Conservation (phyloP, 306 rosid genomes). For the Pachyrhizus erosus region DNA sequence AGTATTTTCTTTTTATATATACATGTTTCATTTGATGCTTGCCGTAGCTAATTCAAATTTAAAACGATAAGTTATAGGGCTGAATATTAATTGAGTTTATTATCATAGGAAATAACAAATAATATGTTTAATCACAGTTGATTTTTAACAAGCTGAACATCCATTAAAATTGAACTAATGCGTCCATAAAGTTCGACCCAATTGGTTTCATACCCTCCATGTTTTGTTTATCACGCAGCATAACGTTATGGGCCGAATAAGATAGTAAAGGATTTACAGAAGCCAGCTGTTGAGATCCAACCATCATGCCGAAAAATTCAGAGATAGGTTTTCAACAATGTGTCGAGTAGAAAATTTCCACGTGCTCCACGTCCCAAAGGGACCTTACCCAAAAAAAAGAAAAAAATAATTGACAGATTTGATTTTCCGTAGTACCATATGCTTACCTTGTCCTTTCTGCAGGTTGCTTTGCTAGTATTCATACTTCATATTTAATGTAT, state of each 20-base stretch:
- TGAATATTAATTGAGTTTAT: neutral
- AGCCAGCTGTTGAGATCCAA: constrained; percentile 47
- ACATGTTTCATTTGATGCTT: neutral
- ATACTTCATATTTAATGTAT: constrained; percentile 38
- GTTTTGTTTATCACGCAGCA: constrained; percentile 8
- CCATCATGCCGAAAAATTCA: constrained; percentile 37
- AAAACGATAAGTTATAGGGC: no score
- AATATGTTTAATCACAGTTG: neutral
- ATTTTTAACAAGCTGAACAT: neutral
- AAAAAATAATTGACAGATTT: constrained; percentile 37
- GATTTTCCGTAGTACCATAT: constrained; percentile 57
- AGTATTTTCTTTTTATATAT: neutral
- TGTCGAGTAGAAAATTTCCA: constrained; percentile 34
- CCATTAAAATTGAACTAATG: neutral
- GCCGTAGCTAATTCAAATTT: constrained; percentile 9
- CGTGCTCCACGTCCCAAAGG: constrained; percentile 45
- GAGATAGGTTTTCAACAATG: constrained; percentile 39
- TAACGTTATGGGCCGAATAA: constrained; percentile 26
- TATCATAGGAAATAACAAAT: neutral
- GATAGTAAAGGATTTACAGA: constrained; percentile 5
- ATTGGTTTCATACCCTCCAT: constrained; percentile 7
- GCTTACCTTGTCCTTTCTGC: constrained; percentile 43
- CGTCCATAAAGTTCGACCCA: neutral
- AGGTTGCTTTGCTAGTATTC: constrained; percentile 44
- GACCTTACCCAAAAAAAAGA: constrained; percentile 1